Conservation (phyloP, 495 filamentous ascomycete species). For the Parachaetomium inaequale region DNA sequence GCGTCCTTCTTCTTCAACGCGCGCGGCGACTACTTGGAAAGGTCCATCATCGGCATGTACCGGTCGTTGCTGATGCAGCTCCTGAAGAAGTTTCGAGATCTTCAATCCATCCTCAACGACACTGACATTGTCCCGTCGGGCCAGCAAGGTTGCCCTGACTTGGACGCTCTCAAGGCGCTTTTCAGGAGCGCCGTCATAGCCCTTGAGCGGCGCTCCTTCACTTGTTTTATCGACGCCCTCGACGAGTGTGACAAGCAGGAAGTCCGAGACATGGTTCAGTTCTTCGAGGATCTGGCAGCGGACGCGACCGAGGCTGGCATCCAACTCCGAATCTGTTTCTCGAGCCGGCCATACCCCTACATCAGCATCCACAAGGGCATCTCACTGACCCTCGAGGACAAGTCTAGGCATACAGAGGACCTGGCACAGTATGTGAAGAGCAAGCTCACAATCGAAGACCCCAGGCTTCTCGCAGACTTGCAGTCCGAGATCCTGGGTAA, state of each 20-base stretch:
- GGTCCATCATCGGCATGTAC: constrained; percentile 50
- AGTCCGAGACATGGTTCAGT: constrained; percentile 33
- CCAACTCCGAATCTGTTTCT: constrained; percentile 39
- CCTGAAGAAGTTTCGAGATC: constrained; percentile 23
- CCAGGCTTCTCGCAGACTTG: constrained; percentile 29
- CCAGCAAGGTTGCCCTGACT: constrained; percentile 12
- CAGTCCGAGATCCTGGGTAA: constrained; percentile 33
- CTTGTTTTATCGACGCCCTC: constrained; percentile 41
- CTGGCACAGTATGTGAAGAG: constrained; percentile 22
- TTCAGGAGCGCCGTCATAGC: constrained; percentile 25
- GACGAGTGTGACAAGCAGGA: constrained; percentile 38
- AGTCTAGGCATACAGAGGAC: constrained; percentile 21
- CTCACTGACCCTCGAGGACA: constrained; percentile 23
- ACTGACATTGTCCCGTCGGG: background rate
- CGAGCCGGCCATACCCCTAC: constrained; percentile 50
- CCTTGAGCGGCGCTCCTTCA: constrained; percentile 20
- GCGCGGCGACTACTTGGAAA: constrained; percentile 42
- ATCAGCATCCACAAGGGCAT: constrained; percentile 36
- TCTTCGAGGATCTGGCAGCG: constrained; percentile 32
- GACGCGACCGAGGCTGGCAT: constrained; percentile 5
- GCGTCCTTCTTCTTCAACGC: constrained; percentile 29
- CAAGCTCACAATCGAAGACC: constrained; percentile 18
- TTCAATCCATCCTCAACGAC: constrained; percentile 26
- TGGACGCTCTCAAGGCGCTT: constrained; percentile 23
- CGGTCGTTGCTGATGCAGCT: constrained; percentile 45